Evolutionary conservation across 2,329 filamentous ascomycete species (phyloP).

Genomic region (Aotearoamyces nothofagi): DNA sequence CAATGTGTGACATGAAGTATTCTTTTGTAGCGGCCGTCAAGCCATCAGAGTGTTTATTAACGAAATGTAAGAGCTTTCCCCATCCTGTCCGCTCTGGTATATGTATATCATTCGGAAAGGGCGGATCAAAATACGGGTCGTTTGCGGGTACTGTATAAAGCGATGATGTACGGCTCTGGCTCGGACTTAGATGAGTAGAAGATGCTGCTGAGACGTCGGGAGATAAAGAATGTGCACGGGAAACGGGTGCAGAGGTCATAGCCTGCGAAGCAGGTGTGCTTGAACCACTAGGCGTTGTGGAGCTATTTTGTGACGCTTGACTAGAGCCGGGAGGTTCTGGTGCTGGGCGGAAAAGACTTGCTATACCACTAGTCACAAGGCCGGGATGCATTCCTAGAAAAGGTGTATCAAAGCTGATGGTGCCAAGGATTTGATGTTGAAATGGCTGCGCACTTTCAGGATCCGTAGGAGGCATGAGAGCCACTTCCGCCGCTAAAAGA

Average conservation of each 20-base stretch:
- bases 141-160: conserved; percentile 11
- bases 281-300: conserved; percentile 8
- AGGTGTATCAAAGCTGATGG: conserved; percentile 71
- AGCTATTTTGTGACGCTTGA: conserved; percentile 7
- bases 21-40: conserved; percentile 54
- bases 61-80: conserved; percentile 56
- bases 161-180: conserved; percentile 13
- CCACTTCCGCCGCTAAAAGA: conserved; percentile 65
- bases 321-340: conserved; percentile 19
- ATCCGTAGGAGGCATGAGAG: conserved; percentile 31
- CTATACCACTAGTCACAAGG: conserved; percentile 67
- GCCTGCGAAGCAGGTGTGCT: conserved; percentile 7
- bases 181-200: conserved; percentile 7
- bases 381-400: conserved; percentile 83
- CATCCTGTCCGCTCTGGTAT: conserved; percentile 56
- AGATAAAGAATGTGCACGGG: background rate
- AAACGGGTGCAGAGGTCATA: background rate
- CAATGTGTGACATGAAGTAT: conserved; percentile 65
- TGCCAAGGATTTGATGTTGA: conserved; percentile 65
- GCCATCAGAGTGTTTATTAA: conserved; percentile 66
- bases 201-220: background rate
- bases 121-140: conserved; percentile 60
- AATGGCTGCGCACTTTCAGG: conserved; percentile 24
- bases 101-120: conserved; percentile 59
- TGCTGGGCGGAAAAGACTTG: conserved; percentile 53